Evolutionary conservation across 164 flowering plant genomes (phyloP), one percentile per base, ranked within the genome.

Genomic region (Dillenia suffruticosa): DNA sequence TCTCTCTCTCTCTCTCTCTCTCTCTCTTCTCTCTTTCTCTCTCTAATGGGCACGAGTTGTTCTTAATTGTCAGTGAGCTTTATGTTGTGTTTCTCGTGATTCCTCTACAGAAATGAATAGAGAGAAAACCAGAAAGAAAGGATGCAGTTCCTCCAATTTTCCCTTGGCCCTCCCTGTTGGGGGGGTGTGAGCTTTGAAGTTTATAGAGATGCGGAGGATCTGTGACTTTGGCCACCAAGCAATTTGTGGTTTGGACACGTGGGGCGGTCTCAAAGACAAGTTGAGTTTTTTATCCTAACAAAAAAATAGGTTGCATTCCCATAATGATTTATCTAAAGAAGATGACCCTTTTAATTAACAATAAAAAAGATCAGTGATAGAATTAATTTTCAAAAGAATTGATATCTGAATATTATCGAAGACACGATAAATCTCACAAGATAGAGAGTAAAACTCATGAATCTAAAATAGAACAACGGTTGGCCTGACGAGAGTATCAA

Each of bases 201-300:
- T 10, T 9, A 12, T 15, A 15, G 51, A 22, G 47, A 57, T 43
- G 12, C 44, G 24, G 58, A 8, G 22, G 43, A 9, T 5, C 5
- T 7, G n/a, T 9, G 12, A 22, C 46, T 12, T 32, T 45, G 54
- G 62, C 69, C 71, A 65, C 79, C 8, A 59, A 59, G 55, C 62
- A 17, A 26, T 57, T 12, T 72, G 76, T 66, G 72, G 77, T 19
- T 57, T 43, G 63, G 74, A 81, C 81, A 73, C 77, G 81, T 73
- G 76, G 75, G 79, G 60, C 80, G 73, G 78, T 72, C 0, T 4
- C 40, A 32, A 19, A 32, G 40, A 32, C 40, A 6, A 6, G 40
- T 11, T 4, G 46, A 46, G 51, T 9, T 40, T 32, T 43, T 52
- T 9, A 19, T 14, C 14, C 17, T 0, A 22, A 32, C 7, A 32